phyloP scores from a whole-genome alignment of 2,329 filamentous ascomycete species.

The Aaosphaeria arxii region DNA sequence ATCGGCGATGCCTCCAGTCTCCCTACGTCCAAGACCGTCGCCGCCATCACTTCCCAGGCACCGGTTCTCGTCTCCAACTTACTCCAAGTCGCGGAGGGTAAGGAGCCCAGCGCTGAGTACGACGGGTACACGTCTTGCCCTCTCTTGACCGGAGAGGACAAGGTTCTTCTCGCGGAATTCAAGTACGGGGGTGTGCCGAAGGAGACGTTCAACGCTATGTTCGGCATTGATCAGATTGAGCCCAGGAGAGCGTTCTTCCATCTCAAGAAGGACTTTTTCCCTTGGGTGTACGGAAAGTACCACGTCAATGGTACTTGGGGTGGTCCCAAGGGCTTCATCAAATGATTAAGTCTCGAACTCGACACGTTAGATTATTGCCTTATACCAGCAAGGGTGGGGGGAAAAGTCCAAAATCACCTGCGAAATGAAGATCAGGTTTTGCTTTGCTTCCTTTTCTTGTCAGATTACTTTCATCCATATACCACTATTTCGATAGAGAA shows the following conservation, averaged over 20 bases:
- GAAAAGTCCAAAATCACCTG: no score
- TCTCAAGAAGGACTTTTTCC: constrained; percentile 66
- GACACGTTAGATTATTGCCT: no score
- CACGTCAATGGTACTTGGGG: constrained; percentile 63
- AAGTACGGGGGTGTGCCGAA: constrained; percentile 63
- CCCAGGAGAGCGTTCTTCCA: constrained; percentile 60
- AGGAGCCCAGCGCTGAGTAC: constrained; percentile 22
- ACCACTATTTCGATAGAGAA: no score
- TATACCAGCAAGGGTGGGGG: no score
- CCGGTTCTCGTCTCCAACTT: constrained; percentile 37
- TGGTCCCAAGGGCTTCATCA: constrained; percentile 54
- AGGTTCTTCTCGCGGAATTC: constrained; percentile 64
- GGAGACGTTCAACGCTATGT: constrained; percentile 55
- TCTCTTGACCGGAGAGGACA: constrained; percentile 51
- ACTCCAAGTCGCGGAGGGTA: constrained; percentile 23
- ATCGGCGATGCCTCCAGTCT: constrained; percentile 36
- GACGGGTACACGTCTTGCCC: constrained; percentile 42
- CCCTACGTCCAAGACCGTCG: constrained; percentile 39
- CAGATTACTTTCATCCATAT: no score
- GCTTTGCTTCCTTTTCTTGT: no score
- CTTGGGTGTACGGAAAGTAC: constrained; percentile 61
- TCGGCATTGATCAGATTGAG: constrained; percentile 57
- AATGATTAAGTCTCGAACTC: no score
- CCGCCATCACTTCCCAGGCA: constrained; percentile 37
- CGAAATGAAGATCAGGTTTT: no score